A percentile compares a stretch with the other conserved stretches of the same genome.
Evolutionary conservation across 106 monocot genomes (phyloP).

Genomic region (Dioscorea dumetorum): DNA sequence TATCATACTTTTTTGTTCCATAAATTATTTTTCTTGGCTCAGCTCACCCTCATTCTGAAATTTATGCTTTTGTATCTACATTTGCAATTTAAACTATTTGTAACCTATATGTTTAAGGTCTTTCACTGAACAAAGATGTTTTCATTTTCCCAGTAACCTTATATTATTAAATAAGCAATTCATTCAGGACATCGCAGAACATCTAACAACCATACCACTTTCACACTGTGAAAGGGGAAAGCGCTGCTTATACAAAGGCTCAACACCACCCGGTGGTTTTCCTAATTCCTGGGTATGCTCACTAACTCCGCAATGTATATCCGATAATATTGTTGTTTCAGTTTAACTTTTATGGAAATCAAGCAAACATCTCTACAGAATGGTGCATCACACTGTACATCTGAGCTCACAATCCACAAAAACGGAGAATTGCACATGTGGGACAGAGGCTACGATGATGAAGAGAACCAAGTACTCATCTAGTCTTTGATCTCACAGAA

Average conservation of each 20-base stretch:
- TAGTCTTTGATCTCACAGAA: too few species aligned
- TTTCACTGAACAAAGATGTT: too few species aligned
- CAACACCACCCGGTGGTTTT: slow-evolving; percentile 60
- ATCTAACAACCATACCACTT: slow-evolving; percentile 77
- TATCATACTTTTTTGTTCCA: too few species aligned
- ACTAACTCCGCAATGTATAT: not conserved
- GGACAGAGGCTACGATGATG: slow-evolving; percentile 83
- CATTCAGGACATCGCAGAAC: slow-evolving; percentile 85
- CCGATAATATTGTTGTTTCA: too few species aligned
- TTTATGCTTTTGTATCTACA: too few species aligned
- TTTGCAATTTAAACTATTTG: too few species aligned
- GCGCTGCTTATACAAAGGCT: slow-evolving; percentile 78
- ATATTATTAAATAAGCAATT: too few species aligned
- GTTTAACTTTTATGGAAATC: not conserved
- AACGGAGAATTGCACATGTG: slow-evolving; percentile 86
- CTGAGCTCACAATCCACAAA: slow-evolving; percentile 61
- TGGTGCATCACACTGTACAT: slow-evolving; percentile 73
- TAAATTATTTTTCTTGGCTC: too few species aligned
- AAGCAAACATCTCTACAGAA: slow-evolving; percentile 30
- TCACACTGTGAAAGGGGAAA: slow-evolving; percentile 79
- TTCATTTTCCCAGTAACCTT: too few species aligned
- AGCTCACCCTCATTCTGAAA: too few species aligned
- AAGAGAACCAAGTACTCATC: slow-evolving; percentile 59
- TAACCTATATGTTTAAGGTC: too few species aligned
- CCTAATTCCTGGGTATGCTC: slow-evolving; percentile 71